These are phyloP conservation scores for Solanum lignicaule DNA, from an alignment of 257 asterid species.

Conservation along the genomic window DNA sequence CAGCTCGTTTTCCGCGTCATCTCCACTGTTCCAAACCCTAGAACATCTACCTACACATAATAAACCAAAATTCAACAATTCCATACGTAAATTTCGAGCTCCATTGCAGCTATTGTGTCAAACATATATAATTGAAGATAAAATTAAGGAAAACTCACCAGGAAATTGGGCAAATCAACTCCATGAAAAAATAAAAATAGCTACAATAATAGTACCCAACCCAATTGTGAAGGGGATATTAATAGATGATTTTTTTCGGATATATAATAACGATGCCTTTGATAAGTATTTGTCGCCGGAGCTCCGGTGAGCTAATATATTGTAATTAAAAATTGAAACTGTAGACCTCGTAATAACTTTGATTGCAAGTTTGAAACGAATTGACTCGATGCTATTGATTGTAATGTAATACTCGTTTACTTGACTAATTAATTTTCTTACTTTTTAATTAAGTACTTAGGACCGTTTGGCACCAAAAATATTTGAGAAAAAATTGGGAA, in stretches of 20 bases:
- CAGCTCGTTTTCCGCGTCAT: constrained; percentile 41
- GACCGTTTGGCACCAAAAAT: no score
- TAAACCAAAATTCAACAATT: not conserved
- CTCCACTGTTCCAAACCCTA: constrained; percentile 4
- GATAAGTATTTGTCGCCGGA: not conserved
- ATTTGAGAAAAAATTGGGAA: no score
- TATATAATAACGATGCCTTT: not conserved
- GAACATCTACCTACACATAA: not conserved
- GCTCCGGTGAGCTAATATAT: not conserved
- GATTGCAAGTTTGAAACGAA: not conserved
- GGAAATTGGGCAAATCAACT: not conserved
- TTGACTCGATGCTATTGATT: not conserved
- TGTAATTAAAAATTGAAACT: not conserved
- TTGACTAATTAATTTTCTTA: no score
- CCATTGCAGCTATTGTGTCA: not conserved
- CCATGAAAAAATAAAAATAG: not conserved
- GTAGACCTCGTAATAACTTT: not conserved
- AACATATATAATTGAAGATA: not conserved
- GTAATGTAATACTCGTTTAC: not conserved
- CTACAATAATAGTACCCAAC: not conserved
- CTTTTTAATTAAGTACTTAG: no score
- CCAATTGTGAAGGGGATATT: not conserved
- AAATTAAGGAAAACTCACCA: not conserved
- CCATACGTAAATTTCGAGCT: not conserved
- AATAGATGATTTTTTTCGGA: not conserved